Evolutionary conservation across 2,329 filamentous ascomycete species (phyloP).

Genomic region (Fusarium poae): DNA sequence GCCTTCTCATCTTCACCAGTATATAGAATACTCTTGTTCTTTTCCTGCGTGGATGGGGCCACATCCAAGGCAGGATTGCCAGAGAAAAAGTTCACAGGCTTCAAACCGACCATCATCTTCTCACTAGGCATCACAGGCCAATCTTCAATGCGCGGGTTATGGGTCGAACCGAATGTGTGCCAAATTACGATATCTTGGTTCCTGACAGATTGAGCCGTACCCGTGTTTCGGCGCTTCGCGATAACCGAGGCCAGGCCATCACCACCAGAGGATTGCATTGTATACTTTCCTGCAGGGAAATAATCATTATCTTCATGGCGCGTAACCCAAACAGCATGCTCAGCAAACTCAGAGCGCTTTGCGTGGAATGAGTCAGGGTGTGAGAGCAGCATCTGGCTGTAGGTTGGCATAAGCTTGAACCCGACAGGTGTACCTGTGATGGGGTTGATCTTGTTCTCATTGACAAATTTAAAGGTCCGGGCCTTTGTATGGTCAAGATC

Average conservation of each 20-base stretch:
- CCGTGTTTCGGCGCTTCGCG: constrained; percentile 43
- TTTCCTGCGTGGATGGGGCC: constrained; percentile 55
- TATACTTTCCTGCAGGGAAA: constrained; percentile 59
- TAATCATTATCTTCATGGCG: constrained; percentile 59
- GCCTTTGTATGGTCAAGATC: constrained; percentile 65
- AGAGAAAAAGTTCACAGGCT: constrained; percentile 67
- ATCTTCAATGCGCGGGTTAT: constrained; percentile 74
- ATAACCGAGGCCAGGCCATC: constrained; percentile 55
- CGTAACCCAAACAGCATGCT: constrained; percentile 62
- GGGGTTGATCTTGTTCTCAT: constrained; percentile 58
- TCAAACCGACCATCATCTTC: constrained; percentile 63
- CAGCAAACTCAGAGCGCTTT: constrained; percentile 58
- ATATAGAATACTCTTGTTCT: constrained; percentile 53
- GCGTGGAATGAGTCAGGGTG: constrained; percentile 57
- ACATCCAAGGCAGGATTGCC: constrained; percentile 66
- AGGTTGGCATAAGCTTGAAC: constrained; percentile 60
- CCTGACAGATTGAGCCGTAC: constrained; percentile 54
- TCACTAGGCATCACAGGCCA: constrained; percentile 75
- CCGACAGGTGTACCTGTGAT: constrained; percentile 56
- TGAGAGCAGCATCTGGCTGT: constrained; percentile 62
- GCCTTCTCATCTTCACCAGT: no score
- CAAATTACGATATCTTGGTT: constrained; percentile 69
- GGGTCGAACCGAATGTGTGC: constrained; percentile 72
- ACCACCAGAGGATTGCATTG: constrained; percentile 61
- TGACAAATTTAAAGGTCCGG: constrained; percentile 64